phyloP scores from a whole-genome alignment of 371 early-diverging fungal genomes.

The Coemansia sp. region DNA sequence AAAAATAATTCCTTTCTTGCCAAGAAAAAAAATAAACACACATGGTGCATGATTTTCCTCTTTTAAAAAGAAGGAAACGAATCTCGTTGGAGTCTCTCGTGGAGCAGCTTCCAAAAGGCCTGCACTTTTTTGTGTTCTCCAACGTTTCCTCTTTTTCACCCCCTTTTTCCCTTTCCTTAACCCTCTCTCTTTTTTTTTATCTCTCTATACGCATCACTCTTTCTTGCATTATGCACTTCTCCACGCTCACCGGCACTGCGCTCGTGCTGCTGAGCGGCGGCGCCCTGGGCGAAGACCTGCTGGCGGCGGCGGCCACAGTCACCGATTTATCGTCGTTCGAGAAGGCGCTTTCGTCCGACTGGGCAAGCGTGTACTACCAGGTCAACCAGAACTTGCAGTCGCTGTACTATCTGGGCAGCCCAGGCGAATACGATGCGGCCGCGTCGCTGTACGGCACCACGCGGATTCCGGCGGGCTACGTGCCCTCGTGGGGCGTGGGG shows the following conservation, averaged over 20 bases:
- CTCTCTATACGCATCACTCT: not conserved
- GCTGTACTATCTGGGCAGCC: not conserved
- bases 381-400: slow-evolving; percentile 26
- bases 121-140: not conserved
- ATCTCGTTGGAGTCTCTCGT: no score
- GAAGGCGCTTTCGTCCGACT: slow-evolving; percentile 10
- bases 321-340: slow-evolving; percentile 20
- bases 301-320: slow-evolving; percentile 12
- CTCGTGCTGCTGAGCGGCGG: not conserved
- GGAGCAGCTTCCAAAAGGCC: no score
- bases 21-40: no score
- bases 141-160: not conserved
- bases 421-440: slow-evolving; percentile 19
- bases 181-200: no score
- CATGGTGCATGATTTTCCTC: no score
- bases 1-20: no score
- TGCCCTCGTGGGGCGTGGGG: slow-evolving; percentile 18
- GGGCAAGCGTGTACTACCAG: slow-evolving; percentile 32
- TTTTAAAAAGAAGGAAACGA: no score
- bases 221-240: not conserved
- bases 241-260: not conserved
- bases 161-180: no score
- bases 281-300: slow-evolving; percentile 6
- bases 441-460: slow-evolving; percentile 36
- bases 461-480: slow-evolving; percentile 22